Percentiles rank a stretch among this genome's conserved stretches.
Conservation (phyloP, 495 filamentous ascomycete genomes). For the Baudoinia panamericana region DNA sequence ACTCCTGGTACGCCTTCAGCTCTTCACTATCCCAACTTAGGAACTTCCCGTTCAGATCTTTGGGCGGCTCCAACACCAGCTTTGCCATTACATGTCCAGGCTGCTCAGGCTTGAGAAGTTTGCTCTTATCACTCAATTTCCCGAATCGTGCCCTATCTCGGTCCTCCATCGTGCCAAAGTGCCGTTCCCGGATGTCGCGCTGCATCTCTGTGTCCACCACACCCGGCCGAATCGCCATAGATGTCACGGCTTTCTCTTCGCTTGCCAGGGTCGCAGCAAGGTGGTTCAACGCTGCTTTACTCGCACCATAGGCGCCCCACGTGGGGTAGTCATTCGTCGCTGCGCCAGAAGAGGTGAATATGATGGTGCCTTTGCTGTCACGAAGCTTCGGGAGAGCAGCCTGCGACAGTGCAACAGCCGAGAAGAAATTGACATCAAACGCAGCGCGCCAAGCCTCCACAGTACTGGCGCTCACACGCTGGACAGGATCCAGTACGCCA, state of each 20-base stretch:
- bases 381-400: constrained; percentile 62
- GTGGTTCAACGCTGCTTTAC: constrained; percentile 83
- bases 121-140: constrained; percentile 49
- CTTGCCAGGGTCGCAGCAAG: constrained; percentile 55
- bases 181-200: constrained; percentile 59
- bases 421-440: constrained; percentile 78
- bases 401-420: constrained; percentile 58
- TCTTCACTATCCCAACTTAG: constrained; percentile 57
- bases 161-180: constrained; percentile 48
- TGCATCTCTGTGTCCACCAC: constrained; percentile 94
- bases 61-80: constrained; percentile 49
- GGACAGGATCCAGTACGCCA: constrained; percentile 66
- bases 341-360: constrained; percentile 36
- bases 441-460: constrained; percentile 58
- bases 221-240: constrained; percentile 63
- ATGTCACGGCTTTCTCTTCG: constrained; percentile 68
- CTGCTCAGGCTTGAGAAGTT: constrained; percentile 67
- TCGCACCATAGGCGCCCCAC: constrained; percentile 72
- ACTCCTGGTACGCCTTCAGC: constrained; percentile 48
- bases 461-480: constrained; percentile 49
- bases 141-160: constrained; percentile 58
- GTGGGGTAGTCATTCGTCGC: constrained; percentile 51
- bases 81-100: constrained; percentile 76
- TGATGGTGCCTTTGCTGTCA: constrained; percentile 29
- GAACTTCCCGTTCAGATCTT: constrained; percentile 60